Base-by-base conservation (phyloP, 768 basidiomycete genomes). In the Pulveroboletus sp. region DNA sequence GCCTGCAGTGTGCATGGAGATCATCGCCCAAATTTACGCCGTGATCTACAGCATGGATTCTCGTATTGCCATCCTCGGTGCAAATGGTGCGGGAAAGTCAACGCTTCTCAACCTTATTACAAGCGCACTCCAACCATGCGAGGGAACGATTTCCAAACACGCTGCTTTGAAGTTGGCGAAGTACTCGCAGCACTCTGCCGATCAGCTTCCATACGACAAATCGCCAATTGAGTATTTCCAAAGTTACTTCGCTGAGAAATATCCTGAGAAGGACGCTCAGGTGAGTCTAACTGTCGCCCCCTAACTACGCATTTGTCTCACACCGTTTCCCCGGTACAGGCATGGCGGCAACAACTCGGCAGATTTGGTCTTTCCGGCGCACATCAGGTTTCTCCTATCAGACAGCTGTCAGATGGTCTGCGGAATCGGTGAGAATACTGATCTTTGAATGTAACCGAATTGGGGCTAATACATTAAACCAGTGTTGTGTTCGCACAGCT, bases 181-280 rank as follows among this genome's bases (percentile, higher is more conserved):
- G 71, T 99, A 99, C 77, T 93, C 90, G 6, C 97, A 99, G 73
- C 97, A 99, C 75, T 91, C 88, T 45, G 94, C 97, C 24, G 97
- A 99, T 70, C 97, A 99, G 69, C 82, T 99, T 10, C 97, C 97
- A 21, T 99, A 97, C 69, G 85, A 94, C 53, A 80, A 80, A 65
- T 75, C 82, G 21, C 94, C 97, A 4, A 77, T 98, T 60, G 97
- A 98, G 70, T 92, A 98, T 72, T 90, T 99, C 75, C 91, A 94
- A 70, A 62, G 61, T 14, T 69, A 88, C 42, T 99, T 94, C 71
- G 53, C 69, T 32, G 69, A 81, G 52, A 94, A 92, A 69, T 95
- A 81, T 73, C 95, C 97, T 1, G 94, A 97, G 60, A 97, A 94
- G 75, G 97, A 98, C 63, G 56, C 81, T 20, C 85, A 81, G 71